phyloP scores from a whole-genome alignment of 768 basidiomycete genomes.

The Pleurotus citrinopileatus region DNA sequence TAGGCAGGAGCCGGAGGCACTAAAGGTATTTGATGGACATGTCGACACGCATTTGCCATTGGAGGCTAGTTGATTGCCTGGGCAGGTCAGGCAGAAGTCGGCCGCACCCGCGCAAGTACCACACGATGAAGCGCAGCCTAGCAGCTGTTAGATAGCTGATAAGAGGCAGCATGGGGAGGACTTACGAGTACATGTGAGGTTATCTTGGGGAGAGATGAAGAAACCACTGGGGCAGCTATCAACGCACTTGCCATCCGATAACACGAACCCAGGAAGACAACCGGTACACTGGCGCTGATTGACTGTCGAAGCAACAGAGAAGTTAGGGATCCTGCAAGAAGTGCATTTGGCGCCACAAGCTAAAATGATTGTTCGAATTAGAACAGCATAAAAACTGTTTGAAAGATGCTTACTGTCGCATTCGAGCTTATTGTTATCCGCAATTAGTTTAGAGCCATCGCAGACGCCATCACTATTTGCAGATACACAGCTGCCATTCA shows the following conservation, averaged over 20 bases:
- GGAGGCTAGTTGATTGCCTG: conserved; percentile 61
- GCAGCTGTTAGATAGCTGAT: conserved; percentile 1
- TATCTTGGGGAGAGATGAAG: conserved; percentile 70
- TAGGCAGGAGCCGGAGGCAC: conserved; percentile 62
- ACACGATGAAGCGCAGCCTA: conserved; percentile 72
- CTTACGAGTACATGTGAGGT: conserved; percentile 73
- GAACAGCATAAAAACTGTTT: neutral
- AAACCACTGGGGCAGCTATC: conserved; percentile 69
- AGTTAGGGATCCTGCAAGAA: conserved; percentile 70
- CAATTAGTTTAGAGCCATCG: conserved; percentile 64
- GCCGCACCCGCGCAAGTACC: conserved; percentile 66
- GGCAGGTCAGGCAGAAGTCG: conserved; percentile 73
- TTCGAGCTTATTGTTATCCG: conserved; percentile 77
- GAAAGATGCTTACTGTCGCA: conserved; percentile 67
- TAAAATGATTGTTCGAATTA: conserved; percentile 32
- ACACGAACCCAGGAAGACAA: conserved; percentile 74
- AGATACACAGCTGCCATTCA: conserved; percentile 71
- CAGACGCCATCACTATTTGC: conserved; percentile 71
- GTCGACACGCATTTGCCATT: conserved; percentile 71
- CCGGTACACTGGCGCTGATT: conserved; percentile 69
- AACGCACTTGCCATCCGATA: conserved; percentile 70
- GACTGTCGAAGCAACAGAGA: conserved; percentile 64
- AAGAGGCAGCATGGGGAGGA: conserved; percentile 8
- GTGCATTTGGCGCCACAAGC: conserved; percentile 85
- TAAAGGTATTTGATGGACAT: conserved; percentile 73